Evolutionary conservation across 371 early-diverging fungal genomes (phyloP), one percentile per base, ranked within the genome.

Genomic region (Chytridium lagenaria): DNA sequence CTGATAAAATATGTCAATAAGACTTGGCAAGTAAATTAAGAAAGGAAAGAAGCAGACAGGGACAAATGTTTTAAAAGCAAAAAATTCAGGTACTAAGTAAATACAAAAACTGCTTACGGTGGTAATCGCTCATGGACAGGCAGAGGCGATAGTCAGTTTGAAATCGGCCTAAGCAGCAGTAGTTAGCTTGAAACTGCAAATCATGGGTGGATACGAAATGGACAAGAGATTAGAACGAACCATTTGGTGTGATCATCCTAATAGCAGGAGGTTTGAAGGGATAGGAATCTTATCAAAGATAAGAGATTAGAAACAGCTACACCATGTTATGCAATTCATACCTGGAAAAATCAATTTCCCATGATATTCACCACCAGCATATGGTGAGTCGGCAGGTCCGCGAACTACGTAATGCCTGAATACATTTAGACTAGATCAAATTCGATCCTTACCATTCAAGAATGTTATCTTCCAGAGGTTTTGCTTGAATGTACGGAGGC

Each of bases 211-310:
- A 34, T 23, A 3, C 40, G 19, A 1, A 64, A 34, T 65, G 51
- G 5, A 44, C 33, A 15, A 57, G 59, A 22, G 40, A 26, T 7
- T n/a, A 37, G 1, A 31, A 1, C 44, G 30, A 70, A 76, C 91
- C 94, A 78, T 90, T 92, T 31, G 97, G 97, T 67, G 98, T 98
- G 39, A 91, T 86, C 96, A 98, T 97, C 72, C 92, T 91, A 80
- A 98, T 97, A 2, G 92, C 84, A 22, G 98, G 97, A 61, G 98
- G 98, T 79, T 94, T 95, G 85, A 88, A 98, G 22, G 99, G 99
- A 68, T 98, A 98, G 73, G 97, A 96, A 51, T 92, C 76, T 66
- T 19, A 51, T 15, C 2, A 51, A 74, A 7, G 63, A 12, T 22
- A 30, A 61, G 38, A 50, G 26, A 0, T 44, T 37, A 50, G 51